Evolutionary conservation across 2,329 filamentous ascomycete genomes (phyloP), one percentile per base, ranked within the genome.

Genomic region (Talaromyces sp.): DNA sequence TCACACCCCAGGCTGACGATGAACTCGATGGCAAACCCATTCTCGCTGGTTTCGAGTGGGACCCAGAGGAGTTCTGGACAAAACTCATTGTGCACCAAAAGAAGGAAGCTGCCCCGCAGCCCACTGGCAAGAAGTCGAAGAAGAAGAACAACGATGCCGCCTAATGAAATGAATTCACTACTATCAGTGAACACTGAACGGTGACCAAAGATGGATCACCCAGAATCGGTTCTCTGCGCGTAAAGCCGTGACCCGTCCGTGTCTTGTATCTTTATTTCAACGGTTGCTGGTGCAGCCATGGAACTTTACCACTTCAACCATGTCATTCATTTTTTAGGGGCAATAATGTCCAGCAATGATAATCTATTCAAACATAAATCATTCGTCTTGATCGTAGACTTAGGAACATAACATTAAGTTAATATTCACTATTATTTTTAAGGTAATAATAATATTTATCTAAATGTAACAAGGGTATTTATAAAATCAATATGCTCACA

Each of bases 21-120:
- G 93, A 97, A 77, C 83, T 98, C 64, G 61, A 58, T 27, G 90
- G 93, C 60, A 83, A 85, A 67, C 91, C 93, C 66, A 92, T 93
- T 83, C 88, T 98, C 68, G 88, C 88, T 71, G 93, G 93, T 67
- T 97, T 98, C 81, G 92, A 96, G 83, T 97, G 93, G 93, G 90
- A 96, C 79, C 91, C 89, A 75, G 90, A 96, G 69, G 91, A 96
- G 78, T 92, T 87, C 73, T 96, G 92, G 88, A 93, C 91, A 59
- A 85, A 87, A 66, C 84, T 98, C 72, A 82, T 96, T 70, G 92
- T 97, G 65, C 92, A 95, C 78, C 90, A 93, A 74, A 88, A 88
- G 76, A 88, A 87, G 77, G 84, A 89, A 69, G 86, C 85, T 64
- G 83, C 84, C 25, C 54, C 58, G 6, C 78, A 78, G 56, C 77